Percentiles rank a stretch among this genome's conserved stretches.
phyloP scores from a whole-genome alignment of 257 asterid genomes.

The Solanum megistacrolobum region DNA sequence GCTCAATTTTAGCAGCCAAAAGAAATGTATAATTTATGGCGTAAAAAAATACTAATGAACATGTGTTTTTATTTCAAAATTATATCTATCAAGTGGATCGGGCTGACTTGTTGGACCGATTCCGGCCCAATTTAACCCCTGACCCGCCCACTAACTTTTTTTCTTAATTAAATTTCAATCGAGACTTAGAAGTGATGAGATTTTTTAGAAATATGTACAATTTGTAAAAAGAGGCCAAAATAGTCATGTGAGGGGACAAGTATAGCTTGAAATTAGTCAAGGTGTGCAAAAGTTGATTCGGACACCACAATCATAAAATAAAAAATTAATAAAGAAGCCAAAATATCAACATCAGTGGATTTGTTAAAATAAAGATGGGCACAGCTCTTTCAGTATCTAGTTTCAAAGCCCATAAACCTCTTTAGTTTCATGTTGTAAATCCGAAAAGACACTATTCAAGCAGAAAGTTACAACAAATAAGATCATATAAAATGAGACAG shows the following conservation, averaged over 20 bases:
- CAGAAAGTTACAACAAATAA: background rate
- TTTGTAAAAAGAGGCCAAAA: too few species aligned
- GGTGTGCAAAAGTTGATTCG: too few species aligned
- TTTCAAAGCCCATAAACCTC: background rate
- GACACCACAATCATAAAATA: too few species aligned
- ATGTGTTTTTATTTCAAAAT: background rate
- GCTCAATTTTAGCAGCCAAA: background rate
- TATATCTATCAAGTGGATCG: background rate
- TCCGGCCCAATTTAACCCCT: background rate
- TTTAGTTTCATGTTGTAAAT: background rate
- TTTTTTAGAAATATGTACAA: too few species aligned
- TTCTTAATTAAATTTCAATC: background rate
- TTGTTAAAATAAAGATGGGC: background rate
- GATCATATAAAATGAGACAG: too few species aligned
- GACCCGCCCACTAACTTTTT: background rate
- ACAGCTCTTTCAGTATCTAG: background rate
- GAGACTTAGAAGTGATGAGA: too few species aligned
- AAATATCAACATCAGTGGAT: background rate
- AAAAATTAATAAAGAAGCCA: too few species aligned
- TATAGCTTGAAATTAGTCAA: too few species aligned
- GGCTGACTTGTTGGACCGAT: background rate
- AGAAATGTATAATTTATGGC: background rate
- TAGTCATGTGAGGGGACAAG: too few species aligned
- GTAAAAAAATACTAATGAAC: background rate
- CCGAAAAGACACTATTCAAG: background rate